These are phyloP conservation scores for Vitis rupestris DNA, from an alignment of 164 flowering plant genomes.

Conservation along the genomic window DNA sequence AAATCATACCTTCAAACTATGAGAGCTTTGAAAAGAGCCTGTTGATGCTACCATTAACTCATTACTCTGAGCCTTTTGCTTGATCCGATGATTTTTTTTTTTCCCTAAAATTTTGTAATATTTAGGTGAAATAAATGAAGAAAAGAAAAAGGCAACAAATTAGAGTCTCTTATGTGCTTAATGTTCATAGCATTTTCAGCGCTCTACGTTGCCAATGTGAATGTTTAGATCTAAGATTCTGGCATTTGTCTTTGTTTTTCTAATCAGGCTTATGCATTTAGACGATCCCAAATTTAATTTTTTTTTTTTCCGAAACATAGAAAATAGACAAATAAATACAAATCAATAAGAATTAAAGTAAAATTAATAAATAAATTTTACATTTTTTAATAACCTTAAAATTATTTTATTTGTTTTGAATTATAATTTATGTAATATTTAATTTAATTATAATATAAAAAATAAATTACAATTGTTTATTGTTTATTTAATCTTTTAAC, in stretches of 20 bases:
- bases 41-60: constrained; percentile 24
- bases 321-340: too few relatives aligned
- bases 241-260: constrained; percentile 16
- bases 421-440: too few relatives aligned
- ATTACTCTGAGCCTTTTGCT: constrained; percentile 28
- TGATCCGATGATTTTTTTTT: background rate
- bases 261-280: constrained; percentile 27
- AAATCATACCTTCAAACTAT: constrained; percentile 47
- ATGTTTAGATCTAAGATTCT: constrained; percentile 25
- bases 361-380: background rate
- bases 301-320: too few relatives aligned
- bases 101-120: background rate
- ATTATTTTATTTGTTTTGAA: too few relatives aligned
- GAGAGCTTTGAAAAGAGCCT: constrained; percentile 19
- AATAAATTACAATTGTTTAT: too few relatives aligned
- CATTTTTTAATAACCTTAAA: too few relatives aligned
- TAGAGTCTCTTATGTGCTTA: constrained; percentile 41
- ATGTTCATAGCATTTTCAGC: constrained; percentile 25
- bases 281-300: constrained; percentile 3
- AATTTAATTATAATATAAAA: too few relatives aligned
- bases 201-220: constrained; percentile 43
- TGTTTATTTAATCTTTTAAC: too few relatives aligned
- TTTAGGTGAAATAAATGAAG: background rate
- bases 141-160: constrained; percentile 32
- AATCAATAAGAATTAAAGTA: background rate